Evolutionary conservation across 2,329 filamentous ascomycete genomes (phyloP).

Genomic region (Canariomyces notabilis): DNA sequence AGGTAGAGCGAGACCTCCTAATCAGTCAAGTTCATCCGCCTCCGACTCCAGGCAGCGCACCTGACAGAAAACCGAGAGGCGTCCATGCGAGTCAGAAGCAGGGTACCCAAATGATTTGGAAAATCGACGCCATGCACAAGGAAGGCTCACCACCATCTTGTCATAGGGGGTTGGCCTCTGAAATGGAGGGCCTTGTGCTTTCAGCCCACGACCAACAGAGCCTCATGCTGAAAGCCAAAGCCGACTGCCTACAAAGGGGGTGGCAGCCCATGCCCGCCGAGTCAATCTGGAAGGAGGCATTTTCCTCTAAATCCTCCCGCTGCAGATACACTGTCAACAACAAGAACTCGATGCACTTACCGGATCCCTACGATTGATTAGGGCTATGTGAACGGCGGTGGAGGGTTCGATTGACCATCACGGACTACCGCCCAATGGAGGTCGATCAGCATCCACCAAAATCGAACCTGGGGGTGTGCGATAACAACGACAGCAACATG

Average conservation of each 20-base stretch:
- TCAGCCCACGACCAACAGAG: background rate
- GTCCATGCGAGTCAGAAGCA: background rate
- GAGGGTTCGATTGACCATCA: too few species aligned
- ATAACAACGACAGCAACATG: too few species aligned
- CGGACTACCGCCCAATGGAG: too few species aligned
- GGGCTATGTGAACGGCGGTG: too few species aligned
- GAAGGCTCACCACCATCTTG: background rate
- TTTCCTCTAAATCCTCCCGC: background rate
- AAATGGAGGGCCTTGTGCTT: background rate
- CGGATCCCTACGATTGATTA: too few species aligned
- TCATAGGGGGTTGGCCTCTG: background rate
- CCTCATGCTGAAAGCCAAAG: background rate
- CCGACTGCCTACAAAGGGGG: background rate
- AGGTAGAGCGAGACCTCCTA: background rate
- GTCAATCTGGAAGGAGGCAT: background rate
- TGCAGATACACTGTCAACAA: background rate
- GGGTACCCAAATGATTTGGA: background rate
- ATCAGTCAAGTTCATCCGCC: background rate
- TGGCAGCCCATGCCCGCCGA: background rate
- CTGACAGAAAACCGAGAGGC: background rate
- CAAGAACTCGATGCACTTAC: background rate
- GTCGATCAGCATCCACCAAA: too few species aligned
- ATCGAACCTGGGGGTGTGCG: too few species aligned
- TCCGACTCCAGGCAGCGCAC: background rate
- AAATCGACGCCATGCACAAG: background rate